Percentiles rank a stretch among this genome's conserved stretches.
These are phyloP conservation scores for Golubevia sp. DNA, from an alignment of 1,284 basidiomycete species.

Conservation along the genomic window DNA sequence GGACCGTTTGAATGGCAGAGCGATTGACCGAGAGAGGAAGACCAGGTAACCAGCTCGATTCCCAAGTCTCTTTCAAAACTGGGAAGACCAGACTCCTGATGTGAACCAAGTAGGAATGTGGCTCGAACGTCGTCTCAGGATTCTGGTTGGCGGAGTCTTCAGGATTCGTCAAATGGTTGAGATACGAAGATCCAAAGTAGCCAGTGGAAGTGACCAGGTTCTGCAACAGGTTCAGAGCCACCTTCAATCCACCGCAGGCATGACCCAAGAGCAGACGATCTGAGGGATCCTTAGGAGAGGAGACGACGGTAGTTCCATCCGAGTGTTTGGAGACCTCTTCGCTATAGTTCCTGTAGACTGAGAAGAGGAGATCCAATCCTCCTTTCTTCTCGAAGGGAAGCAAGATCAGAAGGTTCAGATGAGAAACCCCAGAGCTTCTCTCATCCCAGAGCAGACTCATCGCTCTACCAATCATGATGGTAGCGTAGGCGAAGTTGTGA, in stretches of 20 bases:
- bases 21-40: constrained; percentile 45
- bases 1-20: constrained; percentile 37
- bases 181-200: constrained; percentile 44
- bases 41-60: constrained; percentile 43
- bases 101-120: constrained; percentile 38
- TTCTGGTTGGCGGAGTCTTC: constrained; percentile 10
- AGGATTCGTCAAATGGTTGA: constrained; percentile 19
- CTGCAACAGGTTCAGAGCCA: constrained; percentile 32
- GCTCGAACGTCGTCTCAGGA: constrained; percentile 22
- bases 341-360: constrained; percentile 28
- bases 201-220: constrained; percentile 34
- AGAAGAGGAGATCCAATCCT: constrained; percentile 36
- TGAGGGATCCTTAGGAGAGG: no score
- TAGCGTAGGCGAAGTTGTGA: constrained; percentile 44
- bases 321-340: constrained; percentile 38
- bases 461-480: constrained; percentile 37
- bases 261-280: constrained; percentile 36
- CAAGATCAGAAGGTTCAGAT: constrained; percentile 41
- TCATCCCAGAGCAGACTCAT: constrained; percentile 45
- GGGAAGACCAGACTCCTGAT: constrained; percentile 36
- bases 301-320: constrained; percentile 10
- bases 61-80: constrained; percentile 27
- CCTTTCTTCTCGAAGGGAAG: constrained; percentile 33
- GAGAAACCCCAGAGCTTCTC: constrained; percentile 14
- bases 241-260: constrained; percentile 39